Evolutionary conservation across 768 basidiomycete genomes (phyloP).

Genomic region (Leccinum incarnatum): DNA sequence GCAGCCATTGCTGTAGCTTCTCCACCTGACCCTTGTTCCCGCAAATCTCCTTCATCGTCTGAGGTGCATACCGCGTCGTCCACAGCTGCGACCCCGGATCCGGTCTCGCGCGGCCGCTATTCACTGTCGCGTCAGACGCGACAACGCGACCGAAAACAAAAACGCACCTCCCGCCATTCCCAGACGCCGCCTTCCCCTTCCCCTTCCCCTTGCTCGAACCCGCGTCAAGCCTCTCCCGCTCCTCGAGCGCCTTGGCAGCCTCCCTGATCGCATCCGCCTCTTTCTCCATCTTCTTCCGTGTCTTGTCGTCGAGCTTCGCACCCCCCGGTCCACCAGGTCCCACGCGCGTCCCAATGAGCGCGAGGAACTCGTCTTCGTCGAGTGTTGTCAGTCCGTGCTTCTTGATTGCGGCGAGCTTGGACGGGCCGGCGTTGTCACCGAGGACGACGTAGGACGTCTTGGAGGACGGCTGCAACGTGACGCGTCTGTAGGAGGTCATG

Average conservation of each 20-base stretch:
- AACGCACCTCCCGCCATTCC: slow-evolving; percentile 11
- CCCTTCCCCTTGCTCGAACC: slow-evolving; percentile 22
- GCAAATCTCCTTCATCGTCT: slow-evolving; percentile 83
- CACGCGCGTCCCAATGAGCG: slow-evolving; percentile 73
- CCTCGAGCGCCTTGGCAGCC: slow-evolving; percentile 77
- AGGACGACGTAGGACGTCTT: slow-evolving; percentile 89
- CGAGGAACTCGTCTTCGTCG: slow-evolving; percentile 83
- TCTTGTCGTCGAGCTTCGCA: slow-evolving; percentile 68
- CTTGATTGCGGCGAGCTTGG: slow-evolving; percentile 84
- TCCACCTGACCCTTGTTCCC: slow-evolving; percentile 94
- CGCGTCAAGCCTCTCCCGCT: slow-evolving; percentile 56
- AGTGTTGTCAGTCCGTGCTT: slow-evolving; percentile 75
- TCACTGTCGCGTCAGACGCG: not conserved
- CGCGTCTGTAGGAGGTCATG: slow-evolving; percentile 53
- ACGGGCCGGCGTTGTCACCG: slow-evolving; percentile 83
- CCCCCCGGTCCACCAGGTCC: slow-evolving; percentile 38
- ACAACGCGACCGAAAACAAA: not conserved
- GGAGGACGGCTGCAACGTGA: slow-evolving; percentile 82
- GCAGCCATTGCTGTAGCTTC: slow-evolving; percentile 83
- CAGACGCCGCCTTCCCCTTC: slow-evolving; percentile 5
- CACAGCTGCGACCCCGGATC: slow-evolving; percentile 73
- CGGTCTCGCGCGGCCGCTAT: slow-evolving; percentile 30
- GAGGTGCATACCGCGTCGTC: slow-evolving; percentile 95
- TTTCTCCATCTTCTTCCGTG: slow-evolving; percentile 74
- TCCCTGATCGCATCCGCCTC: slow-evolving; percentile 73